Base-by-base conservation (phyloP, 495 filamentous ascomycete species). In the Penicillium steckii region DNA sequence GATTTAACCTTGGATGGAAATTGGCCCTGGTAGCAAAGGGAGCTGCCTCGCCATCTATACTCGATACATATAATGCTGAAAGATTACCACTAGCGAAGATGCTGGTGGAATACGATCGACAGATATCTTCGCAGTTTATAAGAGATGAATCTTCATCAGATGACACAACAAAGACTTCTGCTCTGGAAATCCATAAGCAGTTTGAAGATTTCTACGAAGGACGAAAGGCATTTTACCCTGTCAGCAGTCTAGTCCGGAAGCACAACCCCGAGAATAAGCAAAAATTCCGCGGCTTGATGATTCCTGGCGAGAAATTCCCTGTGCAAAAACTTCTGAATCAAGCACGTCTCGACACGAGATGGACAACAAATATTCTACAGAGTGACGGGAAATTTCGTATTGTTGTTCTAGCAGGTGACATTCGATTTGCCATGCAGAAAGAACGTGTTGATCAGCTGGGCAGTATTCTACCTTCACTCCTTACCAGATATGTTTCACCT, bases 1-100 rank as follows among this genome's bases (percentile, higher is more conserved):
- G 30, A 3, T 85, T 82, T 65, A 90, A 88, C 50, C 78, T 90
- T 0, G 85, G 83, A 13, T 89, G 85, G 85, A 90, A 90, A 63
- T 70, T 90, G 21, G 75, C 78, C 2, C 66, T 78, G 23, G 84
- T 85, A 6, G 70, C 78, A 48, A 79, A 75, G 24, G 79, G 72
- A 13, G 72, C 78, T 25, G 60, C 71, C 3, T 60, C 65, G 9
- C 77, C 70, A 1, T 70, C 68, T 2, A 72, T 88, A 17, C 68
- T 89, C 2, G 61, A 64, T 12, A 87, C 85, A 0, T 89, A 88
- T 67, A 69, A 83, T 59, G 60, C 70, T 4, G 86, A 88, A 59
- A 73, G 86, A 10, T 76, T 77, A 10, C 68, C 68, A 15, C 72
- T 88, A 32, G 86, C 85, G 5, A 74, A 84, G 53, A 80, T 83